A percentile compares a stretch with the other conserved stretches of the same genome.
Evolutionary conservation across 2,329 filamentous ascomycete genomes (phyloP).

Genomic region (Didymosphaeria variabile): DNA sequence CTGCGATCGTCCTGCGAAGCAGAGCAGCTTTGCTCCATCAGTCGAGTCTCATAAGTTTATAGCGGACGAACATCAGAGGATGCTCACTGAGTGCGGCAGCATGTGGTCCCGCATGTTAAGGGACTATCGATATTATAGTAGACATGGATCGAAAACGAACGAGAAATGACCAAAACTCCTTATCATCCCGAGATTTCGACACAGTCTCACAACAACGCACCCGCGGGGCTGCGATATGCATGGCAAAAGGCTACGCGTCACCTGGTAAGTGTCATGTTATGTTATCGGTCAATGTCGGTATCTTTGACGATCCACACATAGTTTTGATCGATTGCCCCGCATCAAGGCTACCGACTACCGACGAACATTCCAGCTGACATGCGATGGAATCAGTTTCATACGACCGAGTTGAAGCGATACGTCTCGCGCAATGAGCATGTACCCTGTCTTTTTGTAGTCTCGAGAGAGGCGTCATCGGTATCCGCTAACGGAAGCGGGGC

Average conservation of each 20-base stretch:
- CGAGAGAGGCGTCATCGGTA: neutral
- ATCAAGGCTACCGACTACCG: slow-evolving; percentile 3
- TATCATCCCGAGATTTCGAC: neutral
- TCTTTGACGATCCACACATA: slow-evolving; percentile 21
- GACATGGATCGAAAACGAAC: slow-evolving; percentile 29
- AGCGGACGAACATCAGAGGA: neutral
- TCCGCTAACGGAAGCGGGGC: neutral
- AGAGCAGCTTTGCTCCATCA: slow-evolving; percentile 41
- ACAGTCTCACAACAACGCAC: neutral
- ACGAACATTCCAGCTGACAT: neutral
- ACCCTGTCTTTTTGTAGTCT: neutral
- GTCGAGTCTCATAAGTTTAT: neutral
- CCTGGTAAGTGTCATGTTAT: slow-evolving; percentile 22
- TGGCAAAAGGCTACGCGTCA: slow-evolving; percentile 27
- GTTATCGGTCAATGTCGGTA: slow-evolving; percentile 28
- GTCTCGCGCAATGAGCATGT: neutral
- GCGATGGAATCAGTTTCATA: neutral
- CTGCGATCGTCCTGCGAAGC: slow-evolving; percentile 49
- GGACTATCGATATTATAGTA: too few relatives aligned
- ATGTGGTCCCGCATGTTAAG: slow-evolving; percentile 38
- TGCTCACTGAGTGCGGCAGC: slow-evolving; percentile 44
- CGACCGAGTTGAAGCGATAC: neutral
- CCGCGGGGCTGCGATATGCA: neutral
- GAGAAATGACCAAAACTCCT: neutral
- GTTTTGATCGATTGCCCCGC: slow-evolving; percentile 2